Base-by-base conservation (phyloP, 139 green algal genomes). In the Microglena sp. region DNA sequence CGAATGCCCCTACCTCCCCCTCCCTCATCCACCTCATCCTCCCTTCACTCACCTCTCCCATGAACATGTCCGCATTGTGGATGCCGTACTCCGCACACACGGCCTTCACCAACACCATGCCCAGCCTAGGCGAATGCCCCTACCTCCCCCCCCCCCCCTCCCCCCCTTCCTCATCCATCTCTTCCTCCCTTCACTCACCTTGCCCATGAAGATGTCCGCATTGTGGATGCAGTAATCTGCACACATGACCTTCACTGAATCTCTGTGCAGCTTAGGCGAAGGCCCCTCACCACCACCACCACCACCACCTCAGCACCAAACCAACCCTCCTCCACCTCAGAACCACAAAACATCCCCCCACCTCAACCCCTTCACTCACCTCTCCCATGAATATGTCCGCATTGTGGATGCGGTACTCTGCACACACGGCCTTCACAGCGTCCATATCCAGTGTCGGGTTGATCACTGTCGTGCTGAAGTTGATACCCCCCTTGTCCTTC, bases 351-450 rank as follows among this genome's bases (percentile, higher is more conserved):
- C n/a, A n/a, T n/a, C n/a, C n/a, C n/a, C n/a, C n/a, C n/a, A n/a
- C n/a, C n/a, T n/a, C 15, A 50, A 50, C 11, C 18, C 40, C 40
- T 50, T 50, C 40, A 50, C 40, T 18, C 40, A 55, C 33, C 11
- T 34, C 33, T 0, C 53, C 66, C 54, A 94, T 66, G 69, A 90
- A 76, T 46, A 99, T 82, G 76, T 99, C 93, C 1, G 92, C 92
- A 73, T 98, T 97, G 81, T 95, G 85, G 46, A 97, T 85, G 55
- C 84, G 22, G 77, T 94, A 94, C 67, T 59, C 27, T 29, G 62
- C 43, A 61, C 50, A 62, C 64, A 68, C 56, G 7, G 83, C 81
- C 76, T 92, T 96, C 33, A 96, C 84, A 0, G 89, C 85, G 1
- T 97, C 93, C 27, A 96, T 64, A 69, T 97, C 89, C 27, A 98